Percentiles rank a stretch among this genome's conserved stretches.
phyloP scores from a whole-genome alignment of 2,329 filamentous ascomycete species.

The Fusarium domesticum region DNA sequence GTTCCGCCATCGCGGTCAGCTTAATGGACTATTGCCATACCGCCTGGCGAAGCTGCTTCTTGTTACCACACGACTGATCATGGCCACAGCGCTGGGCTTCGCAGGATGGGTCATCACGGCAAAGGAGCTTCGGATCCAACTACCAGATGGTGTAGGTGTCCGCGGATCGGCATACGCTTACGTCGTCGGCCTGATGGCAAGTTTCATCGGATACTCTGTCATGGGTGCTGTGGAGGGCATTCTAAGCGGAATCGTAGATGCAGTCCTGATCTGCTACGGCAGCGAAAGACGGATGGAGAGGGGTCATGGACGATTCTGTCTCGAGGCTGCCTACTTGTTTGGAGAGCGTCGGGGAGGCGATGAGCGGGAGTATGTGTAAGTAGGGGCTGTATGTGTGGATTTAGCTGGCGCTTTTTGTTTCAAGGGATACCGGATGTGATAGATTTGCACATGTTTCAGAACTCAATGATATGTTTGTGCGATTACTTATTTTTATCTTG shows the following conservation, averaged over 20 bases:
- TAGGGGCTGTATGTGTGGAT: conserved; percentile 10
- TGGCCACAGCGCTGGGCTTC: conserved; percentile 85
- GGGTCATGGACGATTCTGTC: conserved; percentile 75
- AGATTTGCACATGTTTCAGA: conserved; percentile 10
- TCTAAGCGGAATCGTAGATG: conserved; percentile 81
- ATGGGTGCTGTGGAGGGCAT: conserved; percentile 89
- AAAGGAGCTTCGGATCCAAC: conserved; percentile 65
- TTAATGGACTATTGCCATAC: conserved; percentile 72
- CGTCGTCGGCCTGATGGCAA: conserved; percentile 85
- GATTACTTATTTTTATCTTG: too few relatives aligned
- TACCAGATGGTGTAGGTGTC: conserved; percentile 51
- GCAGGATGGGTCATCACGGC: conserved; percentile 96
- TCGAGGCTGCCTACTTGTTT: conserved; percentile 87
- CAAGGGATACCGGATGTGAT: conserved; percentile 11
- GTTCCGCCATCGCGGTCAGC: conserved; percentile 43
- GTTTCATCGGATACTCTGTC: conserved; percentile 92
- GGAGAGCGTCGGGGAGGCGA: conserved; percentile 53
- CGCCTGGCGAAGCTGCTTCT: conserved; percentile 87
- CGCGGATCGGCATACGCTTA: conserved; percentile 91
- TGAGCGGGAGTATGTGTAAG: conserved; percentile 29
- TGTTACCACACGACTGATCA: conserved; percentile 85
- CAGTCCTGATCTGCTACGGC: conserved; percentile 88
- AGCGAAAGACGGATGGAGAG: conserved; percentile 73
- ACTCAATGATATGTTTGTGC: not conserved
- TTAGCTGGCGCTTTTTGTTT: conserved; percentile 16